A percentile compares a stretch with the other conserved stretches of the same genome.
Conservation (phyloP, 176 grass and related monocot genomes). For the Thinopyrum elongatum region DNA sequence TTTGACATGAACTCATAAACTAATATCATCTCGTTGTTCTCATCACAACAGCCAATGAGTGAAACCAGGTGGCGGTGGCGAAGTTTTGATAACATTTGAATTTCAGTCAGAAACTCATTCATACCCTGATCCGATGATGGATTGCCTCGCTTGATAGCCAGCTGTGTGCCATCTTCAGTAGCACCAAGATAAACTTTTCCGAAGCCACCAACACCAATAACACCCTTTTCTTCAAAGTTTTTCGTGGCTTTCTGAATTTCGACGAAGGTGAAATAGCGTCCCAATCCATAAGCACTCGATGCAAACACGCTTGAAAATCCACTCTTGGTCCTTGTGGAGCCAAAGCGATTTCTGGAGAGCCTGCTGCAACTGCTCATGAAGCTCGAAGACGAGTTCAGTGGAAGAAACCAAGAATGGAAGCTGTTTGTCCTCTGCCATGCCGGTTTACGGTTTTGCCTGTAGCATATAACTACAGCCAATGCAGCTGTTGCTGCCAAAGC, state of each 20-base stretch:
- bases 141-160: conserved; percentile 95
- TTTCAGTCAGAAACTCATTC: conserved; percentile 95
- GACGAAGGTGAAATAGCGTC: conserved; percentile 69
- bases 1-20: conserved; percentile 98
- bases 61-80: conserved; percentile 88
- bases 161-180: conserved; percentile 69
- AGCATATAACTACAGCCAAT: conserved; percentile 49
- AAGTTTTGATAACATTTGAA: conserved; percentile 89
- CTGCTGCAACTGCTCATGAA: conserved; percentile 73
- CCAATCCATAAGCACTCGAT: conserved; percentile 73
- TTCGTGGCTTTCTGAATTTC: conserved; percentile 92
- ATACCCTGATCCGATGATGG: conserved; percentile 90
- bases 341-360: conserved; percentile 75
- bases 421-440: conserved; percentile 76
- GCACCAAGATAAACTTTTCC: conserved; percentile 92
- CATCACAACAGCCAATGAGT: conserved; percentile 95
- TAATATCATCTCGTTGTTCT: conserved; percentile 96
- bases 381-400: conserved; percentile 67
- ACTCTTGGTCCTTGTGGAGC: conserved; percentile 67
- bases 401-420: conserved; percentile 85
- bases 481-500: conserved; percentile 47
- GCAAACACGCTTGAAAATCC: conserved; percentile 73
- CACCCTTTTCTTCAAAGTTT: conserved; percentile 88
- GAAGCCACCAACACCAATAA: conserved; percentile 85
- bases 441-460: conserved; percentile 39